These are phyloP conservation scores for Talinum fruticosum DNA, from an alignment of 148 eudicot genomes.

Conservation along the genomic window DNA sequence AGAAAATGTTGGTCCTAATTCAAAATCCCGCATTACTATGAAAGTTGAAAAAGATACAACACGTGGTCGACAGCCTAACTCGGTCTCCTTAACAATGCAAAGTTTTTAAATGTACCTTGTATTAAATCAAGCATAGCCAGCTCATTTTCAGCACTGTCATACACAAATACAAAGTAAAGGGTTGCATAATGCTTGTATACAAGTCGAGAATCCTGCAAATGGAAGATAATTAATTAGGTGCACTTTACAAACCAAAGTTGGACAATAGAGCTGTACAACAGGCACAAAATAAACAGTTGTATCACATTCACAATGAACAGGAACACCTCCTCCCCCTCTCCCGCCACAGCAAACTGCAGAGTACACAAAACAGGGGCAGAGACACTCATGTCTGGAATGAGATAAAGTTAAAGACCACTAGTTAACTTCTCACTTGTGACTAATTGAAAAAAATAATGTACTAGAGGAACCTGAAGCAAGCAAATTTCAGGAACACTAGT, in stretches of 20 bases:
- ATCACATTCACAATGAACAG: neutral
- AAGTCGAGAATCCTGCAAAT: conserved; percentile 75
- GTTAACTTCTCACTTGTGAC: too few relatives aligned
- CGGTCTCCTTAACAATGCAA: neutral
- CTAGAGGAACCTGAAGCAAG: too few relatives aligned
- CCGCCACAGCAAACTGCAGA: neutral
- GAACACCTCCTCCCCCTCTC: neutral
- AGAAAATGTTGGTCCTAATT: neutral
- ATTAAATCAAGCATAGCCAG: conserved; percentile 92
- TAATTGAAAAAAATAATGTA: too few relatives aligned
- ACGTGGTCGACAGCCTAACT: neutral
- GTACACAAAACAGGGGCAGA: neutral
- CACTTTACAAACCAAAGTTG: neutral
- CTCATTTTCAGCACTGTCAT: conserved; percentile 86
- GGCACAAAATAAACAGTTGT: neutral
- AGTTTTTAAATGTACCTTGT: conserved; percentile 58
- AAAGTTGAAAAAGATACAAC: neutral
- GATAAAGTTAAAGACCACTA: too few relatives aligned
- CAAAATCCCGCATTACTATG: neutral
- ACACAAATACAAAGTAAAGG: conserved; percentile 75
- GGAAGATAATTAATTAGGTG: conserved; percentile 8
- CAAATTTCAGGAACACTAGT: too few relatives aligned
- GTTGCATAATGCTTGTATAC: conserved; percentile 91
- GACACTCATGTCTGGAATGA: neutral
- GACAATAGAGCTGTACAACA: neutral